Evolutionary conservation across 768 basidiomycete genomes (phyloP).

Genomic region (Leccinum disarticulatum): DNA sequence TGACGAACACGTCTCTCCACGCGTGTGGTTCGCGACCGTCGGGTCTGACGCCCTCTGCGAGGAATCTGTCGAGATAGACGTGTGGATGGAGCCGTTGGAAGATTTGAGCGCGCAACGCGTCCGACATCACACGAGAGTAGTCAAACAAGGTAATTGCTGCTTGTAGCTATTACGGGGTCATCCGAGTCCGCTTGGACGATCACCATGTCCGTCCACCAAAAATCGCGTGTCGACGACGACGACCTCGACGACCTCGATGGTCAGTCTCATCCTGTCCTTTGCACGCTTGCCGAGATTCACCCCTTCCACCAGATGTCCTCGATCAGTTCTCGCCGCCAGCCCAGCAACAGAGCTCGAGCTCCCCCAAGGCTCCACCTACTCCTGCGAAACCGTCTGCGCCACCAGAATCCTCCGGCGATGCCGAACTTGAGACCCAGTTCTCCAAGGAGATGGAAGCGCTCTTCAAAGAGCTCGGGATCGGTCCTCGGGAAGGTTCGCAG

Average conservation of each 20-base stretch:
- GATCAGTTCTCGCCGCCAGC: constrained; percentile 40
- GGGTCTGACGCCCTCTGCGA: constrained; percentile 74
- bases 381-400: constrained; percentile 20
- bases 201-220: constrained; percentile 1
- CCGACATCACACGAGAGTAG: constrained; percentile 12
- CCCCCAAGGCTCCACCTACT: constrained; percentile 16
- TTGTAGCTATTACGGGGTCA: too few relatives aligned
- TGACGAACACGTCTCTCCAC: constrained; percentile 77
- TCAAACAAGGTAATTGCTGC: too few relatives aligned
- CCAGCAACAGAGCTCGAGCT: constrained; percentile 5
- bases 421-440: constrained; percentile 41
- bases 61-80: constrained; percentile 83
- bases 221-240: constrained; percentile 32
- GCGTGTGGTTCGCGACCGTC: constrained; percentile 72
- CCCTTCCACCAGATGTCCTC: constrained; percentile 42
- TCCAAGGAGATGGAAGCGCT: constrained; percentile 46
- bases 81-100: constrained; percentile 91
- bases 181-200: neutral
- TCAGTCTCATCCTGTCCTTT: constrained; percentile 15
- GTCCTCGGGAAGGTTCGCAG: constrained; percentile 19
- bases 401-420: constrained; percentile 2
- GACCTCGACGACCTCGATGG: constrained; percentile 45
- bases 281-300: constrained; percentile 11
- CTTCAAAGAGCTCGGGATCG: constrained; percentile 26
- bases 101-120: constrained; percentile 39